Conservation (phyloP, 1,284 basidiomycete species). For the Pisolithus thermaeus region DNA sequence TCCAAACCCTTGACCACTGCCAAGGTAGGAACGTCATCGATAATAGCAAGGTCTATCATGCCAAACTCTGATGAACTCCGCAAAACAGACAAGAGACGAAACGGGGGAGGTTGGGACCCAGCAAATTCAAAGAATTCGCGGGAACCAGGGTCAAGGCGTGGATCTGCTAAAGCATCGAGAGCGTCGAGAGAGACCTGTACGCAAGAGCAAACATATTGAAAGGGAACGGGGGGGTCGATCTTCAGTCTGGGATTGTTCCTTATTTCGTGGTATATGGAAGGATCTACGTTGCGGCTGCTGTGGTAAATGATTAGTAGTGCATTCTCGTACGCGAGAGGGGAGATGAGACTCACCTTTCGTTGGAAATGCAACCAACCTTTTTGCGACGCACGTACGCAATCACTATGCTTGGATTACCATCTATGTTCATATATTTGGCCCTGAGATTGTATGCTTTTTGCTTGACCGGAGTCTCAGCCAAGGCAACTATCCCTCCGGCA, state of each 20-base stretch:
- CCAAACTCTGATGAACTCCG: slow-evolving; percentile 38
- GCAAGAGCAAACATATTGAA: slow-evolving; percentile 47
- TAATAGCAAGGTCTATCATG: slow-evolving; percentile 39
- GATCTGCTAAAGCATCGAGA: slow-evolving; percentile 48
- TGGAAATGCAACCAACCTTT: slow-evolving; percentile 22
- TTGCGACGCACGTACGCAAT: slow-evolving; percentile 46
- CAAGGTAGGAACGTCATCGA: slow-evolving; percentile 39
- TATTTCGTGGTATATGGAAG: slow-evolving; percentile 36
- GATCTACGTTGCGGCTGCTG: slow-evolving; percentile 33
- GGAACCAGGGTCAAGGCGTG: slow-evolving; percentile 37
- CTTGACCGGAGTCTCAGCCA: slow-evolving; percentile 47
- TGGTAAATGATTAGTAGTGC: slow-evolving; percentile 1
- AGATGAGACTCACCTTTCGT: slow-evolving; percentile 25
- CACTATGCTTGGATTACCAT: slow-evolving; percentile 48
- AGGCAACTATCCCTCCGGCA: slow-evolving; percentile 36
- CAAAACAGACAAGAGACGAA: slow-evolving; percentile 35
- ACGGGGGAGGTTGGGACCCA: slow-evolving; percentile 33
- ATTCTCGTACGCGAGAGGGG: background rate
- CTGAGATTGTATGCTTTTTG: slow-evolving; percentile 54
- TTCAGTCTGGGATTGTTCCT: slow-evolving; percentile 34
- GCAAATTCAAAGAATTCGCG: slow-evolving; percentile 34
- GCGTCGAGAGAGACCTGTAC: slow-evolving; percentile 43
- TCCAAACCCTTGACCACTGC: slow-evolving; percentile 40
- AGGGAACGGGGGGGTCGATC: slow-evolving; percentile 43
- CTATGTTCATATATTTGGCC: slow-evolving; percentile 55